Percentiles rank a stretch among this genome's conserved stretches.
These are phyloP conservation scores for Geotrichum siamense DNA, from an alignment of 1,139 yeast genomes.

Conservation along the genomic window DNA sequence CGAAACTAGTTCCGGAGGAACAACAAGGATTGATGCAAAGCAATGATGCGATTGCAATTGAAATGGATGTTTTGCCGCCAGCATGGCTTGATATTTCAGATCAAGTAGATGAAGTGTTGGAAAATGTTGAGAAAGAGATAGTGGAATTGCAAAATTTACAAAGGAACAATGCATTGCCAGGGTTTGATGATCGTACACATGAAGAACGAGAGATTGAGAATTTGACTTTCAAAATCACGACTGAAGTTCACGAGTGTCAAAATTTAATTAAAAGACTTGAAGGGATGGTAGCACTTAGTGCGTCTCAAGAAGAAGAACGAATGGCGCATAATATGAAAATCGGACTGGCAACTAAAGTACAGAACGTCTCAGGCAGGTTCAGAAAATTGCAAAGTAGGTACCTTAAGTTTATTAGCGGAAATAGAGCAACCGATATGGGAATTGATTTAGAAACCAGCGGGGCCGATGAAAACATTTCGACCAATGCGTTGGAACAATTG, in stretches of 20 bases:
- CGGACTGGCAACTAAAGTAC: constrained; percentile 77
- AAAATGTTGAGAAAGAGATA: constrained; percentile 44
- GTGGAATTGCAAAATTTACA: constrained; percentile 59
- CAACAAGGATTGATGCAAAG: constrained; percentile 49
- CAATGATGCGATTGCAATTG: constrained; percentile 31
- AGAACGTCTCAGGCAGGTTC: constrained; percentile 66
- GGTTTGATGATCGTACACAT: constrained; percentile 66
- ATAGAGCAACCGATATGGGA: constrained; percentile 25
- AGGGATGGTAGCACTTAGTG: constrained; percentile 36
- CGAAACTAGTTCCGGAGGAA: constrained; percentile 47
- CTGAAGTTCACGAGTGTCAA: constrained; percentile 66
- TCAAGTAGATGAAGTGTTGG: constrained; percentile 59
- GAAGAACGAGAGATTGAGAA: constrained; percentile 73
- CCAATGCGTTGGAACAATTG: constrained; percentile 40
- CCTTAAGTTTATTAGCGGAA: constrained; percentile 48
- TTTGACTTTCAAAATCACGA: constrained; percentile 67
- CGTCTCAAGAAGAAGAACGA: constrained; percentile 43
- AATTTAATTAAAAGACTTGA: constrained; percentile 64
- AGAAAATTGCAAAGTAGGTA: constrained; percentile 85
- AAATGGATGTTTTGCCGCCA: constrained; percentile 56
- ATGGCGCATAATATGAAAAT: constrained; percentile 78
- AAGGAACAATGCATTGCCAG: constrained; percentile 77
- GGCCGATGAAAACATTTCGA: constrained; percentile 31
- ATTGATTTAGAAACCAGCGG: constrained; percentile 7
- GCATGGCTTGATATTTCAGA: constrained; percentile 65